phyloP scores from a whole-genome alignment of 148 eudicot species.

The Rhododendron ferrugineum region DNA sequence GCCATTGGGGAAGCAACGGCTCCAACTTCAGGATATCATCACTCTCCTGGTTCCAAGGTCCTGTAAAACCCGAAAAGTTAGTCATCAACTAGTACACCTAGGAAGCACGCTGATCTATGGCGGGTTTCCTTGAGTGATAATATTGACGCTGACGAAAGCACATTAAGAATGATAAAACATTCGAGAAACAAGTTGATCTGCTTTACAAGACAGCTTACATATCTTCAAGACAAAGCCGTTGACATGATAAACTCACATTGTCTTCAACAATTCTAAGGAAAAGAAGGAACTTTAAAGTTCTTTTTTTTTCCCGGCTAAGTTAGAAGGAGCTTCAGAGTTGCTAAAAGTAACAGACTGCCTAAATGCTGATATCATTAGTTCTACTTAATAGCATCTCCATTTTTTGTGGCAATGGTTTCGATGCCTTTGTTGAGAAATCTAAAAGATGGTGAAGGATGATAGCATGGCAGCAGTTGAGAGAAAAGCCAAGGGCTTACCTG shows the following conservation, averaged over 20 bases:
- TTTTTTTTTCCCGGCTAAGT: background rate
- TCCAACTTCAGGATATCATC: background rate
- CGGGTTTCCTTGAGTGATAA: background rate
- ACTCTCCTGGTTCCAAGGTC: background rate
- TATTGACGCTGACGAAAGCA: background rate
- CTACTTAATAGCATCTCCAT: constrained; percentile 1
- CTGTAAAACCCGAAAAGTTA: constrained; percentile 3
- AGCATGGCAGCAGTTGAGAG: background rate
- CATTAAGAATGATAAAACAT: background rate
- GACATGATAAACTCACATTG: background rate
- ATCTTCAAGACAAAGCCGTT: background rate
- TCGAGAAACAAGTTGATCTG: background rate
- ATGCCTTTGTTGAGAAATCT: background rate
- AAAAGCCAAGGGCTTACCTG: background rate
- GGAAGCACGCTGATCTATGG: too few species aligned
- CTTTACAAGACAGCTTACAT: background rate
- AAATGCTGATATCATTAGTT: background rate
- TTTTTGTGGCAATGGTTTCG: background rate
- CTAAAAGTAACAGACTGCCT: background rate
- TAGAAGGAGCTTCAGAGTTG: background rate
- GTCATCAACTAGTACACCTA: background rate
- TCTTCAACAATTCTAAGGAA: background rate
- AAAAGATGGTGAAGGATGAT: background rate
- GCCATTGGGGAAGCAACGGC: background rate
- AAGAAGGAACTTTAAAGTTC: background rate